Conservation (phyloP, 352 stramenopile species). For the Pythium oligandrum region DNA sequence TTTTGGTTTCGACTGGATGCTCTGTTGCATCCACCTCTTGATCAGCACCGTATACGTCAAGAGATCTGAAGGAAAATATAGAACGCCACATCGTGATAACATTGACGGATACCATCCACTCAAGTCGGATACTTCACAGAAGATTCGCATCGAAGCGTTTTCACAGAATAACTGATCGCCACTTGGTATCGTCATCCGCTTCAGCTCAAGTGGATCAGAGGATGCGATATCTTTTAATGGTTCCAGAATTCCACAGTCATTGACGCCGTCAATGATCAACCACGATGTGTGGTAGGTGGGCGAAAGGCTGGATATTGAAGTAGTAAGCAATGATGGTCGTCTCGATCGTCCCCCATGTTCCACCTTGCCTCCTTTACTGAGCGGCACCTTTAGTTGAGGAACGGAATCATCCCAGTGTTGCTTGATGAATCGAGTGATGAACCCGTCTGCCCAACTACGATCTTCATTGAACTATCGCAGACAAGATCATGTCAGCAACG, state of each 20-base stretch:
- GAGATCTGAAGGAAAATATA: slow-evolving; percentile 48
- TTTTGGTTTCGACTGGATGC: slow-evolving; percentile 17
- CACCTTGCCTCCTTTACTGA: too few relatives aligned
- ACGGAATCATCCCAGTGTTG: slow-evolving; percentile 26
- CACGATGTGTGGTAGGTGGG: slow-evolving; percentile 25
- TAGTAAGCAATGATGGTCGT: too few relatives aligned
- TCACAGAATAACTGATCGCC: slow-evolving; percentile 47
- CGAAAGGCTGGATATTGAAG: too few relatives aligned
- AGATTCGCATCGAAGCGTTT: slow-evolving; percentile 33
- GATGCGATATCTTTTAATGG: slow-evolving; percentile 30
- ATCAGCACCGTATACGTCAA: slow-evolving; percentile 61
- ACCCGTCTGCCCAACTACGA: slow-evolving; percentile 49
- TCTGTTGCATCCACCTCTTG: slow-evolving; percentile 45
- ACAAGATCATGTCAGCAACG: too few relatives aligned
- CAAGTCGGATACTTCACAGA: slow-evolving; percentile 51
- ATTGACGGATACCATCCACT: slow-evolving; percentile 45
- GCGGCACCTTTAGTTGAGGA: background rate
- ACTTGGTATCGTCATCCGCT: slow-evolving; percentile 38
- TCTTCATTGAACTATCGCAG: slow-evolving; percentile 30
- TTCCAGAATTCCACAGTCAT: slow-evolving; percentile 27
- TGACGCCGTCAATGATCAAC: slow-evolving; percentile 59
- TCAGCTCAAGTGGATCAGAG: slow-evolving; percentile 6
- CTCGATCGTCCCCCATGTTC: too few relatives aligned
- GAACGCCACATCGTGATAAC: slow-evolving; percentile 45
- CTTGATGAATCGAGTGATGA: slow-evolving; percentile 51